A percentile compares a stretch with the other conserved stretches of the same genome.
Evolutionary conservation across 2,329 filamentous ascomycete genomes (phyloP).

Genomic region (Fusarium musae): DNA sequence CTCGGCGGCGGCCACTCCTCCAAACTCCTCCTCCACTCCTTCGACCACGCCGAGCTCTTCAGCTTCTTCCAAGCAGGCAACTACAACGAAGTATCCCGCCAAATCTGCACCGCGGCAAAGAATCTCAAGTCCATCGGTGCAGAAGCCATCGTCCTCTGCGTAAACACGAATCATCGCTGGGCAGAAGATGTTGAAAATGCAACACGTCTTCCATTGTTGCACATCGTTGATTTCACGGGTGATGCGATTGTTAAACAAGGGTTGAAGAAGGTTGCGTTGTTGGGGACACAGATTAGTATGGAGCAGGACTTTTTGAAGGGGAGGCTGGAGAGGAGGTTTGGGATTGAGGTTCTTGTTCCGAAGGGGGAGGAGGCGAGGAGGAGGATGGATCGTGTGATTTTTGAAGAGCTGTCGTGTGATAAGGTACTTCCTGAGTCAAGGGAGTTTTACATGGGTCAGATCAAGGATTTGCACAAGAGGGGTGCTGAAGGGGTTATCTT

Average conservation of each 20-base stretch:
- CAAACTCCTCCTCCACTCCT: slow-evolving; percentile 7
- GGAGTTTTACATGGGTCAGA: background rate
- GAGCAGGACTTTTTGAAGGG: slow-evolving; percentile 11
- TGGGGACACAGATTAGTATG: background rate
- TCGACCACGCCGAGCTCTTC: background rate
- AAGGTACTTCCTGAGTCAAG: background rate
- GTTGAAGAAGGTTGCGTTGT: background rate
- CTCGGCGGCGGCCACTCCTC: slow-evolving; percentile 4
- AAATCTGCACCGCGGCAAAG: background rate
- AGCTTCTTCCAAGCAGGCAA: background rate
- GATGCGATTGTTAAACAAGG: background rate
- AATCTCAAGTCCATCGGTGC: slow-evolving; percentile 12
- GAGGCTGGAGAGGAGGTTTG: background rate
- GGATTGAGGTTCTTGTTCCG: background rate
- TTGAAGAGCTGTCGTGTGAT: slow-evolving; percentile 1
- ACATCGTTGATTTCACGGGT: background rate
- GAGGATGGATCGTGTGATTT: slow-evolving; percentile 7
- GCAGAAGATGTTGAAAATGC: background rate
- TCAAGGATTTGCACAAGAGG: background rate
- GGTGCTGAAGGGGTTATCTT: slow-evolving; percentile 1
- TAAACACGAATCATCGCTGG: slow-evolving; percentile 13
- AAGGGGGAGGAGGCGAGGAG: background rate
- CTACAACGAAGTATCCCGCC: slow-evolving; percentile 4
- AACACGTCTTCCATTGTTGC: background rate
- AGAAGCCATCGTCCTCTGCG: slow-evolving; percentile 17